Conservation (phyloP, 2,329 filamentous ascomycete genomes). For the Nigrograna mackinnonii region DNA sequence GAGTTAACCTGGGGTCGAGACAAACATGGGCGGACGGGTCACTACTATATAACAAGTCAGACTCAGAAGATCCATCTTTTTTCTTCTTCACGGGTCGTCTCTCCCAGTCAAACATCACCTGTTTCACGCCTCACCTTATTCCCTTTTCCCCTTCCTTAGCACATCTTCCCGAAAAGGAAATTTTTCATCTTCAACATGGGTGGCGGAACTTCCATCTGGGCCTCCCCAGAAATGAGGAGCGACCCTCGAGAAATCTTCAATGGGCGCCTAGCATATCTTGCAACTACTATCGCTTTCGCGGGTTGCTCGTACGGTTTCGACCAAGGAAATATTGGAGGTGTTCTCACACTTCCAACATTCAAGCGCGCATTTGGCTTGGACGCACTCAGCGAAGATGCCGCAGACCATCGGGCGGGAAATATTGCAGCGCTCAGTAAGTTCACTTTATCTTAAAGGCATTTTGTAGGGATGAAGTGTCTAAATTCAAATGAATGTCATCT, state of each 20-base stretch:
- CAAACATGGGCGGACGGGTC: too few relatives aligned
- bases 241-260: conserved; percentile 46
- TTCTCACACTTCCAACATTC: conserved; percentile 42
- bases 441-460: background rate
- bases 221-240: conserved; percentile 39
- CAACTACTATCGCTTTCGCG: conserved; percentile 39
- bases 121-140: too few relatives aligned
- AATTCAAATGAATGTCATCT: background rate
- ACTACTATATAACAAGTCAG: too few relatives aligned
- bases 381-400: conserved; percentile 24
- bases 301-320: conserved; percentile 47
- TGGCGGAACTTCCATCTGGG: conserved; percentile 44
- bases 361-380: conserved; percentile 40
- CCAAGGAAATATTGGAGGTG: conserved; percentile 45
- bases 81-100: background rate
- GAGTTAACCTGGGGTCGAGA: conserved; percentile 2
- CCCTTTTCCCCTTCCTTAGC: too few relatives aligned
- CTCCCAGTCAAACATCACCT: background rate
- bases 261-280: conserved; percentile 33
- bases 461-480: conserved; percentile 1
- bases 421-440: conserved; percentile 38
- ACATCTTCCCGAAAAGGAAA: background rate
- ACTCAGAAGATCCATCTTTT: too few relatives aligned
- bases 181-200: conserved; percentile 32
- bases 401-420: conserved; percentile 30